A percentile compares a stretch with the other conserved stretches of the same genome.
Evolutionary conservation across 345 rosid genomes (phyloP).

Genomic region (Trapa bicornis): DNA sequence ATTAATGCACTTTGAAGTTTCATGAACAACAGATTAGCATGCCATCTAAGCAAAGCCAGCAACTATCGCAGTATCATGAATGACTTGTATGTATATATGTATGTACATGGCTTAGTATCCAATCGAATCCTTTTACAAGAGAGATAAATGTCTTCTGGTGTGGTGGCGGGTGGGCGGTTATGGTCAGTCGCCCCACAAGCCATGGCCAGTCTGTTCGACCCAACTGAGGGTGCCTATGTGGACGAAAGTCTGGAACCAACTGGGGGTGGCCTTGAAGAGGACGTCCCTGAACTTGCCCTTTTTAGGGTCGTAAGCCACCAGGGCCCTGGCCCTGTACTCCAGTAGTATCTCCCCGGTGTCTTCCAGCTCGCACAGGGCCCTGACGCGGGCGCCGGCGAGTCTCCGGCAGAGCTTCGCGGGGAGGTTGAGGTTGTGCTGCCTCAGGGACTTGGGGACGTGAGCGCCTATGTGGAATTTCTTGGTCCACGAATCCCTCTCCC

Average conservation of each 20-base stretch:
- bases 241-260: slow-evolving; percentile 59
- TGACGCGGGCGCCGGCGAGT: slow-evolving; percentile 31
- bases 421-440: slow-evolving; percentile 38
- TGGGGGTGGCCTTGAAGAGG: slow-evolving; percentile 43
- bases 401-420: slow-evolving; percentile 46
- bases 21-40: neutral
- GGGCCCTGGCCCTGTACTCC: slow-evolving; percentile 64
- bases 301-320: slow-evolving; percentile 60
- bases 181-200: no score
- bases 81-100: no score
- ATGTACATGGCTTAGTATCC: no score
- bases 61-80: neutral
- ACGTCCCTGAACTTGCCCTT: slow-evolving; percentile 50
- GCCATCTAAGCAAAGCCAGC: neutral
- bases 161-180: no score
- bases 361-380: slow-evolving; percentile 47
- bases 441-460: slow-evolving; percentile 58
- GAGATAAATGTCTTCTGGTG: no score
- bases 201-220: slow-evolving; percentile 16
- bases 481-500: slow-evolving; percentile 60
- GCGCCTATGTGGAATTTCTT: slow-evolving; percentile 52
- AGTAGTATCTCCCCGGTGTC: slow-evolving; percentile 64
- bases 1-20: no score
- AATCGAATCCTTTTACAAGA: no score
- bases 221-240: slow-evolving; percentile 63